These are phyloP conservation scores for Xylaria sp. DNA, from an alignment of 2,329 filamentous ascomycete species.

Conservation along the genomic window DNA sequence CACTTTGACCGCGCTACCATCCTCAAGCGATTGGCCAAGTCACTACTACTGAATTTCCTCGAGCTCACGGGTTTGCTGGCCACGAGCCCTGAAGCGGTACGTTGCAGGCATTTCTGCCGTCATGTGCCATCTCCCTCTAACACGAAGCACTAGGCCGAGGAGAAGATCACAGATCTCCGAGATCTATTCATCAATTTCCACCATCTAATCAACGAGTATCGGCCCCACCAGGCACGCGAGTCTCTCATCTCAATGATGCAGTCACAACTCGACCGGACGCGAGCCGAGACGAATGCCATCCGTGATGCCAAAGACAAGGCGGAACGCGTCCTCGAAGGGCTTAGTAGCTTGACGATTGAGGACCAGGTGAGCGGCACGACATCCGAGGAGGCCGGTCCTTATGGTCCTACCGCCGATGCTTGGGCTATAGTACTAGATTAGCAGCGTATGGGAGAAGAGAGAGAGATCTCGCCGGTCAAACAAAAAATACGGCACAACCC, in stretches of 20 bases:
- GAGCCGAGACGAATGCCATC: constrained; percentile 80
- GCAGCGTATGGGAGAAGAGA: background rate
- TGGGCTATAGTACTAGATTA: constrained; percentile 38
- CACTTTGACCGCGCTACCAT: constrained; percentile 72
- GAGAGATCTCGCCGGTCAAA: background rate
- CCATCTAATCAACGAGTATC: constrained; percentile 85
- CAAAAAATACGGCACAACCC: background rate
- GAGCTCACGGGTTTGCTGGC: constrained; percentile 80
- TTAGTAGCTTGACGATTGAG: constrained; percentile 64
- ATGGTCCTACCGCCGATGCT: constrained; percentile 33
- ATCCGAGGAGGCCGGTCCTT: constrained; percentile 26
- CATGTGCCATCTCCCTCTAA: constrained; percentile 11
- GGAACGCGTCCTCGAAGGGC: constrained; percentile 74
- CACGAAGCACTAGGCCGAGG: constrained; percentile 60
- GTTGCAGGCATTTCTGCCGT: constrained; percentile 4
- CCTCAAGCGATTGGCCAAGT: constrained; percentile 83
- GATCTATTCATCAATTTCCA: constrained; percentile 91
- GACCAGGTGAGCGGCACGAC: constrained; percentile 34
- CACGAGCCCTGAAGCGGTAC: constrained; percentile 68
- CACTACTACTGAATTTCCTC: constrained; percentile 86
- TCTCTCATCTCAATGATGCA: constrained; percentile 69
- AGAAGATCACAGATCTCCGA: constrained; percentile 81
- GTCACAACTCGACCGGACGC: constrained; percentile 73
- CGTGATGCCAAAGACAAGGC: constrained; percentile 76
- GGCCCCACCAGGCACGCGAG: constrained; percentile 80